phyloP scores from a whole-genome alignment of 2,329 filamentous ascomycete species.

The Exophiala sideris region DNA sequence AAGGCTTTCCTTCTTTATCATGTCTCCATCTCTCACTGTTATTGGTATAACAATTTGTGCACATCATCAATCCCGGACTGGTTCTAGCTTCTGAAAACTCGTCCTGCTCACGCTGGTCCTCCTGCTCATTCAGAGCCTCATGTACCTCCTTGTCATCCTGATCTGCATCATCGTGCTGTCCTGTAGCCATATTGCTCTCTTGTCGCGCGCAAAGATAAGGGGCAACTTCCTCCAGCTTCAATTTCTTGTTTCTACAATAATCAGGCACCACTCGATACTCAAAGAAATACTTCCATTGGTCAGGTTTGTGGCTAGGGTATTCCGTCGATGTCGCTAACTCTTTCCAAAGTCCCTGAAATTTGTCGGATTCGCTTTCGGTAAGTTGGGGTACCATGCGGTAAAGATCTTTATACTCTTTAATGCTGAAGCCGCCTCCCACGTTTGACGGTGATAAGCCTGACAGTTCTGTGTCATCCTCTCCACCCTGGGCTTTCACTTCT shows the following conservation, averaged over 20 bases:
- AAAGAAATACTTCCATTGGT: conserved; percentile 23
- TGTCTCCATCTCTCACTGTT: conserved; percentile 9
- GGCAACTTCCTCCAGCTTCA: conserved; percentile 12
- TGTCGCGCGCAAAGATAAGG: conserved; percentile 8
- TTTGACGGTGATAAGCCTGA: too few species aligned
- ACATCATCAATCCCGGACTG: neutral
- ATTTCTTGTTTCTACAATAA: conserved; percentile 22
- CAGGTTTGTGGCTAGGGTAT: neutral
- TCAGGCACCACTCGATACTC: conserved; percentile 22
- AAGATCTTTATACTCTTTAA: too few species aligned
- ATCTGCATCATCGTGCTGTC: neutral
- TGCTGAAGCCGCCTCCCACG: too few species aligned
- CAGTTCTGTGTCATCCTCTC: too few species aligned
- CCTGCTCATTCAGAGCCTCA: neutral
- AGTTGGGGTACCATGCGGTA: too few species aligned
- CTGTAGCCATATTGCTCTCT: neutral
- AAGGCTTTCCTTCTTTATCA: conserved; percentile 6
- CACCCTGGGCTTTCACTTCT: too few species aligned
- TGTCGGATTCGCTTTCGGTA: too few species aligned
- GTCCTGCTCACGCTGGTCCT: neutral
- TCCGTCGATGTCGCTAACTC: neutral
- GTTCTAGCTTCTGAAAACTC: neutral
- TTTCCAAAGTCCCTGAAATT: neutral
- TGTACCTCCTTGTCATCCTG: neutral
- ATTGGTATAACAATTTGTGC: conserved; percentile 16